Base-by-base conservation (phyloP, 2,329 filamentous ascomycete genomes). In the Sporothrix pseudoabietina region DNA sequence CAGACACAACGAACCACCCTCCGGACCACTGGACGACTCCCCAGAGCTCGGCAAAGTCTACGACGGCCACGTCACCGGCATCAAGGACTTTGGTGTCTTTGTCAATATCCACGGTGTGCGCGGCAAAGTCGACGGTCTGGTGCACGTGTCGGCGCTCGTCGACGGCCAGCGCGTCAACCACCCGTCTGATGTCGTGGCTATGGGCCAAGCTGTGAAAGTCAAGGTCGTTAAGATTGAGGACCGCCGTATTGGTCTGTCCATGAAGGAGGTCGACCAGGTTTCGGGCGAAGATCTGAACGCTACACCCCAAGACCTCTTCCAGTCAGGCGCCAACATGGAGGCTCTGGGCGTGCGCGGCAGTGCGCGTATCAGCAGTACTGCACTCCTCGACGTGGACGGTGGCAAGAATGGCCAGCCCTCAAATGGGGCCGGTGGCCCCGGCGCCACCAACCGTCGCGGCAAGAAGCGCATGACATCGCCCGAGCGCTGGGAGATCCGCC, bases 401-500 rank as follows among this genome's bases (percentile, higher is more conserved):
- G 83, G 86, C 71, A 82, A 85, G 9, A 86, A 85, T 0, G 26
- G 16, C 88, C 26, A 26, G 26, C 26, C 26, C 26, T 26, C 26
- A 12, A 35, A 16, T 5, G 85, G 84, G 57, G 86, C 88, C 54
- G 86, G 86, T 41, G 44, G 4, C 0, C 83, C 86, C 71, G 82
- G 85, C 8, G 86, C 85, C 0, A 22, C n/a, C 47, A 49, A 26
- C 19, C 26, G 55, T 59, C 87, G 86, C 63, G 91, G 91, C 72
- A 94, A 93, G 80, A 99, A 99, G 84, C 88, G 96, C 71, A 91
- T 98, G 91, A 98, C 95, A 0, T 98, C 95, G 16, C 96, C 96
- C 0, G 96, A 99, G 80, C 86, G 96, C 79, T 99, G 96, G 95
- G 96, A 99, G 81, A 98, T 99, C 75, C 90, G 95, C 75, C 96